Conservation (phyloP, 805 yeast genomes). For the Wickerhamiella australiensis region DNA sequence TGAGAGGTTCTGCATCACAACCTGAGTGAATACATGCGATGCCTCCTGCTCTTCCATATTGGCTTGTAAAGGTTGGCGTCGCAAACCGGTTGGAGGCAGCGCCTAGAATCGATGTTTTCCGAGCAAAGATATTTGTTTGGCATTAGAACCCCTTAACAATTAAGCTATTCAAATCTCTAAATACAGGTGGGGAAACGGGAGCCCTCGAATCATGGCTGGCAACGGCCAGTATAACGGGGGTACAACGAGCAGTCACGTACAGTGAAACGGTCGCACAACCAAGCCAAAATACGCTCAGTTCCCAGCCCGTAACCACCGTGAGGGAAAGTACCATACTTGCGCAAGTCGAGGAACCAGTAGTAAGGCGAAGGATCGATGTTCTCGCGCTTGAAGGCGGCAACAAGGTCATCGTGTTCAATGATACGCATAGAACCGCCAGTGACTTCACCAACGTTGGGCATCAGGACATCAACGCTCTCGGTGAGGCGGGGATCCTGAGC, state of each 20-base stretch:
- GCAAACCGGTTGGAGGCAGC: not conserved
- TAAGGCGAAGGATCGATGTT: conserved; percentile 68
- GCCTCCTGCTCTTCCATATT: not conserved
- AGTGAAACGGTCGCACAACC: conserved; percentile 96
- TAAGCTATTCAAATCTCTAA: too few species aligned
- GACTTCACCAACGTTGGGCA: conserved; percentile 99
- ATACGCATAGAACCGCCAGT: conserved; percentile 99
- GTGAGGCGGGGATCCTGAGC: conserved; percentile 86
- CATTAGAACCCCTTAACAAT: too few species aligned
- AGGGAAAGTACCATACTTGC: conserved; percentile 94
- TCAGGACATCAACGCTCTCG: conserved; percentile 93
- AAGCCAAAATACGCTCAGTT: conserved; percentile 93
- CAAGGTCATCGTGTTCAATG: conserved; percentile 61
- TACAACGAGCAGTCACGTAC: conserved; percentile 96
- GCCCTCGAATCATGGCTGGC: conserved; percentile 56
- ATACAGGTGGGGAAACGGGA: too few species aligned
- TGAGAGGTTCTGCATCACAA: not conserved
- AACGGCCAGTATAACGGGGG: conserved; percentile 96
- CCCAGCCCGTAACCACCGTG: conserved; percentile 99
- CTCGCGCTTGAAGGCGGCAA: conserved; percentile 89
- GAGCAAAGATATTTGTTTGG: too few species aligned
- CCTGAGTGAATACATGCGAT: not conserved
- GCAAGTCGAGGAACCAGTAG: conserved; percentile 93
- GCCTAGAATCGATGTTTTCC: too few species aligned
- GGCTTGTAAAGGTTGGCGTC: not conserved